phyloP scores from a whole-genome alignment of 305 asterid genomes.

The Solanum chacoense region DNA sequence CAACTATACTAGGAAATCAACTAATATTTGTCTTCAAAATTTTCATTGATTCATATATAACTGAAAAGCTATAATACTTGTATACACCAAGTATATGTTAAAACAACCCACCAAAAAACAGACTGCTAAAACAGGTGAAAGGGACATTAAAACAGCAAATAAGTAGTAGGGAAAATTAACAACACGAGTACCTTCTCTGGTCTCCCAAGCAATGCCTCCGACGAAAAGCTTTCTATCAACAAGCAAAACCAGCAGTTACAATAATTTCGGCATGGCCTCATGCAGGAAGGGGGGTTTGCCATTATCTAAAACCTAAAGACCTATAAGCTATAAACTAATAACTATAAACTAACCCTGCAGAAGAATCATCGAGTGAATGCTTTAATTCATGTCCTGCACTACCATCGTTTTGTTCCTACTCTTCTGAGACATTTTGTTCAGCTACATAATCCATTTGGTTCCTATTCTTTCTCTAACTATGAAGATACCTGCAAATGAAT shows the following conservation, averaged over 20 bases:
- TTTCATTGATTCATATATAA: not conserved
- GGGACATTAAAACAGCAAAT: not conserved
- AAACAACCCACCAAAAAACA: not conserved
- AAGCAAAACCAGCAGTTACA: slow-evolving; percentile 77
- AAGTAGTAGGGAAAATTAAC: not conserved
- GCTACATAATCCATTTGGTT: slow-evolving; percentile 71
- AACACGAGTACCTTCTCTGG: slow-evolving; percentile 60
- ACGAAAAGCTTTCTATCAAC: slow-evolving; percentile 95
- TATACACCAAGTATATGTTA: not conserved
- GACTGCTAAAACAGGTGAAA: not conserved
- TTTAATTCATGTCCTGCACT: slow-evolving; percentile 48
- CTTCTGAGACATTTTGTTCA: slow-evolving; percentile 47
- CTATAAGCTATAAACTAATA: slow-evolving; percentile 20
- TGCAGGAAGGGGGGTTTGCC: slow-evolving; percentile 13
- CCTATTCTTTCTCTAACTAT: slow-evolving; percentile 48
- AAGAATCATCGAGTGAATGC: slow-evolving; percentile 61
- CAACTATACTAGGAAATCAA: not conserved
- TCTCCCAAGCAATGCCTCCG: slow-evolving; percentile 99
- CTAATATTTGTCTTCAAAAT: not conserved
- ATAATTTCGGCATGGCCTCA: slow-evolving; percentile 33
- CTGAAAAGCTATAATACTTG: not conserved
- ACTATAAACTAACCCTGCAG: slow-evolving; percentile 91
- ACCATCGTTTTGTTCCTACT: slow-evolving; percentile 63
- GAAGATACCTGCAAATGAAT: slow-evolving; percentile 45
- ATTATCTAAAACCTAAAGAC: slow-evolving; percentile 38